Percentiles rank a stretch among this genome's conserved stretches.
Conservation (phyloP, 1,284 basidiomycete genomes). For the Sanguinoderma infundibulare region DNA sequence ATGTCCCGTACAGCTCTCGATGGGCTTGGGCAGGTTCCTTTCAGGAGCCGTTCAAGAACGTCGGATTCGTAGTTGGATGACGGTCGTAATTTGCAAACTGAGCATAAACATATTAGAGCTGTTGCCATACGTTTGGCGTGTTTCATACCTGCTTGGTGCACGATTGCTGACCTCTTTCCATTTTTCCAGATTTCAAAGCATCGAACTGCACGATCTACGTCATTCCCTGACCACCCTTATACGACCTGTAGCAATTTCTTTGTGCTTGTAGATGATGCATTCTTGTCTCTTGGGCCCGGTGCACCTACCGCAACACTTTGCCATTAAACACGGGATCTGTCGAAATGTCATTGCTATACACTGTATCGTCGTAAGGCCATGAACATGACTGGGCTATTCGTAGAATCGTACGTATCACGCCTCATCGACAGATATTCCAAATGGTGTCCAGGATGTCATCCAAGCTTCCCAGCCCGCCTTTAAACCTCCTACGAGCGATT, state of each 20-base stretch:
- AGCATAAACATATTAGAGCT: slow-evolving; percentile 23
- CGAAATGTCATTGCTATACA: too few relatives aligned
- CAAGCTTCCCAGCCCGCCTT: neutral
- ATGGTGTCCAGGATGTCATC: slow-evolving; percentile 11
- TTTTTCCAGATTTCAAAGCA: neutral
- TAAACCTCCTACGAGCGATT: slow-evolving; percentile 22
- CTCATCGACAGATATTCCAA: slow-evolving; percentile 24
- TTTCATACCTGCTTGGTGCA: neutral
- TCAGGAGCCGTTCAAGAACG: slow-evolving; percentile 13
- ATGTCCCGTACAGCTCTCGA: slow-evolving; percentile 17
- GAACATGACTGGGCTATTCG: neutral
- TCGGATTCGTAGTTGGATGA: slow-evolving; percentile 38
- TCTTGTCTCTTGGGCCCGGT: too few relatives aligned
- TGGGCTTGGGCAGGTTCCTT: slow-evolving; percentile 17
- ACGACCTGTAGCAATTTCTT: too few relatives aligned
- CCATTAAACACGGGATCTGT: too few relatives aligned
- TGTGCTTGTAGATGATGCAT: too few relatives aligned
- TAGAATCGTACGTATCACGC: neutral
- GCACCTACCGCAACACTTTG: too few relatives aligned
- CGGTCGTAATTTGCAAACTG: slow-evolving; percentile 49
- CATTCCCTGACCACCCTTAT: too few relatives aligned
- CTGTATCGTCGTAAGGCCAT: neutral
- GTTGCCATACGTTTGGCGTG: neutral
- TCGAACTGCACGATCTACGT: too few relatives aligned
- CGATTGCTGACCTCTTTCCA: neutral